Evolutionary conservation across 116 monocot species (phyloP), one percentile per base, ranked within the genome.

Genomic region (Phalaenopsis hybrid): DNA sequence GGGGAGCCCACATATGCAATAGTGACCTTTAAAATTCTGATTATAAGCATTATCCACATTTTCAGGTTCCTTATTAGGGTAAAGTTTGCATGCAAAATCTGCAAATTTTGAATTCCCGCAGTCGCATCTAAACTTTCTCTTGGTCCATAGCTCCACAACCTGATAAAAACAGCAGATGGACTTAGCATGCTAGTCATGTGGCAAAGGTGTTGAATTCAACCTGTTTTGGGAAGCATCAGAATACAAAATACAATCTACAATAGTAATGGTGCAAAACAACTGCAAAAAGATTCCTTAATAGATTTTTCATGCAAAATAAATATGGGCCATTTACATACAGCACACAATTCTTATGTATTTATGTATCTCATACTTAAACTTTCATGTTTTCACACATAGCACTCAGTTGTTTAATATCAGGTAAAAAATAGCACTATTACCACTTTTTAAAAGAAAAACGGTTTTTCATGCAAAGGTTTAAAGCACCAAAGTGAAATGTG

Each of bases 101-200:
- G 84, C 89, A 81, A 95, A 99, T 82, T 95, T 99, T 89, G 93
- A 92, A 81, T 99, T 99, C 31, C 99, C 99, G 85, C 99, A 99
- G 79, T 99, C 99, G 83, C 99, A 99, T 82, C 87, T 88, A 80
- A 99, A 95, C 45, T 91, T 95, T 81, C 99, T 91, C 87, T 99
- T 99, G 48, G 99, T 99, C 99, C 99, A 99, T 48, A 99, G 87
- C 83, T 99, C 99, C 59, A 99, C 92, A 79, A 99, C 86, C 99
- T 99, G 41, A 21, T 75, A 57, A 31, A 85, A 77, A 61, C 58
- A 81, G 21, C 5, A 72, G 41, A 41, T 9, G 16, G 5, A 72
- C 33, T 41, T 41, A 41, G 10, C 9, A 31, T 46, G 68, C 25
- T 44, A 81, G 20, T 25, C 67, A 77, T 17, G 50, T 31, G 33